Evolutionary conservation across 2,329 filamentous ascomycete species (phyloP), one percentile per base, ranked within the genome.

Genomic region (Metarhizium rileyi): DNA sequence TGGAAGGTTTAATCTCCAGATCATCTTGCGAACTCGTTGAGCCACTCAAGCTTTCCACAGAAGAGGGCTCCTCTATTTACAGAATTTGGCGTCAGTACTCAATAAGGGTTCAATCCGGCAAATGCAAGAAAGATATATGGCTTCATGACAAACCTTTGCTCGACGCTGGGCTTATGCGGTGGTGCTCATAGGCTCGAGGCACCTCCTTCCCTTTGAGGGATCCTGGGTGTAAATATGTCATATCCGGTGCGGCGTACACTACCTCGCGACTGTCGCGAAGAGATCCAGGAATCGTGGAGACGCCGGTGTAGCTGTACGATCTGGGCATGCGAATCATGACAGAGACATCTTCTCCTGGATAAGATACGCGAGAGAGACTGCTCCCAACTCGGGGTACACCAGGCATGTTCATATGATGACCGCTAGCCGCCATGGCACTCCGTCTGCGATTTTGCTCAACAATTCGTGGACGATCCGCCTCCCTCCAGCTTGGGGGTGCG

Each of bases 401-500:
- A 1, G 66, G 65, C 57, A 69, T 66, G 55, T 63, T 68, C 58
- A 64, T 59, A 42, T 67, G 63, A 33, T 66, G 55, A 30, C 66
- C 64, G 47, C 59, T 71, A 9, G 68, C 64, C n/a, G 65, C 66
- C 65, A 75, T 72, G 45, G 72, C 70, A 57, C 68, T 76, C 55
- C 75, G 68, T 51, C 70, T 68, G 48, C 67, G 68, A 62, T 78
- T 76, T 57, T 74, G 66, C 56, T 76, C 75, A 51, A 72, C 62
- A 47, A 80, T 76, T 52, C 63, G 71, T 23, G 63, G 58, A 41
- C 70, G 65, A 55, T 79, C 75, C 12, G 69, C 66, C 7, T 61
- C 57, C 46, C 71, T 72, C 70, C 72, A 79, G 54, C 68, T 72
- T 1, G 73, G 67, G 9, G 78, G 78, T 3, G 75, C 76, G 27